Percentiles rank a stretch among this genome's conserved stretches.
These are phyloP conservation scores for Aspergillus baeticus DNA, from an alignment of 495 filamentous ascomycete species.

Conservation along the genomic window DNA sequence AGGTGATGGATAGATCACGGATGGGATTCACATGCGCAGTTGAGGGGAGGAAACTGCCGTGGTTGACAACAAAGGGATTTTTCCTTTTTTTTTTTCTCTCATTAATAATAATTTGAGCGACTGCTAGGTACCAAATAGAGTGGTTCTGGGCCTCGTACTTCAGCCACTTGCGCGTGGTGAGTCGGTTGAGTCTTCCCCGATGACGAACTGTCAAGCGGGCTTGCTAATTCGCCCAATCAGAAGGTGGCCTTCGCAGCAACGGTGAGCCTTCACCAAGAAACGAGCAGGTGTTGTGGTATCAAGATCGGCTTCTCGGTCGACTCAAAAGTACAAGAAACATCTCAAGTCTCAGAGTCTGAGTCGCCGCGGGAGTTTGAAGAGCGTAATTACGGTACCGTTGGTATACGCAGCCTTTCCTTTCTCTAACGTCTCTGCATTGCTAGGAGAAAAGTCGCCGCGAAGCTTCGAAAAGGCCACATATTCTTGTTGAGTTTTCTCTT, in stretches of 20 bases:
- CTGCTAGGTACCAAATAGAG: no score
- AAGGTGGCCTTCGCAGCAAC: background rate
- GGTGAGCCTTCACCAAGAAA: background rate
- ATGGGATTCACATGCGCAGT: background rate
- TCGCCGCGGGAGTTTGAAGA: no score
- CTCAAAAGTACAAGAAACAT: background rate
- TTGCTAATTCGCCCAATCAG: background rate
- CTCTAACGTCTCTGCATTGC: background rate
- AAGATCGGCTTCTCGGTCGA: background rate
- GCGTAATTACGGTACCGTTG: no score
- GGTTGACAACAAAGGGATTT: background rate
- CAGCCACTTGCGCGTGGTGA: background rate
- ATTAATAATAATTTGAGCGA: background rate
- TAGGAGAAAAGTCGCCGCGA: slow-evolving; percentile 7
- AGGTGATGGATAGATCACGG: background rate
- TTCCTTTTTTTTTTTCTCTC: background rate
- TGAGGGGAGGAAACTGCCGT: background rate
- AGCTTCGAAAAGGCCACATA: background rate
- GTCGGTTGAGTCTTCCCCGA: background rate
- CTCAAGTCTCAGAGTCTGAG: background rate
- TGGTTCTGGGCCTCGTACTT: no score
- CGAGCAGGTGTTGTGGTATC: background rate
- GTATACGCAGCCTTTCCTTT: no score
- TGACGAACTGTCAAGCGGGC: slow-evolving; percentile 3
- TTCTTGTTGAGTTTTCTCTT: slow-evolving; percentile 4